Evolutionary conservation across 2,329 filamentous ascomycete genomes (phyloP).

Genomic region (Cladophialophora exuberans): DNA sequence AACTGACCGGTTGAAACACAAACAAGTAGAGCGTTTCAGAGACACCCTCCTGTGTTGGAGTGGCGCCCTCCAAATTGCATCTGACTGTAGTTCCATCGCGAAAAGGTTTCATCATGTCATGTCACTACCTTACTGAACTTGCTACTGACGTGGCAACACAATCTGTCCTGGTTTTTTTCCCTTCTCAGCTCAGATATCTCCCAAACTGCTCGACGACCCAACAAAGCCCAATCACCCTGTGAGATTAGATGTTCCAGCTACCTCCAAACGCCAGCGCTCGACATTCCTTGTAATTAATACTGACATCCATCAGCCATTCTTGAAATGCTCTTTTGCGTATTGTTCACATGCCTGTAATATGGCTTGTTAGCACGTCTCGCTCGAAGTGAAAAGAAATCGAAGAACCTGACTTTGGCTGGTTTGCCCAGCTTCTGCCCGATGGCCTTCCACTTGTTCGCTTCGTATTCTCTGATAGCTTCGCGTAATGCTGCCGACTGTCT

Average conservation of each 20-base stretch:
- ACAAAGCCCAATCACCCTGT: neutral
- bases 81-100: neutral
- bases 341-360: constrained; percentile 74
- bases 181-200: neutral
- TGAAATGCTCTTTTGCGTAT: constrained; percentile 94
- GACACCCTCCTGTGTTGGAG: no score
- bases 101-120: neutral
- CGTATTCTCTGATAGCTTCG: constrained; percentile 97
- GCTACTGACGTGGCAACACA: constrained; percentile 10
- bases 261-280: constrained; percentile 24
- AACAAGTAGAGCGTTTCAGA: no score
- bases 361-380: neutral
- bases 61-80: neutral
- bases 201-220: constrained; percentile 1
- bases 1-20: neutral
- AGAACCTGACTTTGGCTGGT: constrained; percentile 77
- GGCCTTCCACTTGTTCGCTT: constrained; percentile 97
- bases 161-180: constrained; percentile 7
- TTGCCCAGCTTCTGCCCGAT: constrained; percentile 97
- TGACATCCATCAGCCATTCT: constrained; percentile 37
- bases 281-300: constrained; percentile 9
- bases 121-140: neutral
- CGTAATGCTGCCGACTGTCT: constrained; percentile 60
- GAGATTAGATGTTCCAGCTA: constrained; percentile 3
- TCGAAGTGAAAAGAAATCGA: neutral